Base-by-base conservation (phyloP, 139 green algal species). In the Edaphochlamys debaryana region DNA sequence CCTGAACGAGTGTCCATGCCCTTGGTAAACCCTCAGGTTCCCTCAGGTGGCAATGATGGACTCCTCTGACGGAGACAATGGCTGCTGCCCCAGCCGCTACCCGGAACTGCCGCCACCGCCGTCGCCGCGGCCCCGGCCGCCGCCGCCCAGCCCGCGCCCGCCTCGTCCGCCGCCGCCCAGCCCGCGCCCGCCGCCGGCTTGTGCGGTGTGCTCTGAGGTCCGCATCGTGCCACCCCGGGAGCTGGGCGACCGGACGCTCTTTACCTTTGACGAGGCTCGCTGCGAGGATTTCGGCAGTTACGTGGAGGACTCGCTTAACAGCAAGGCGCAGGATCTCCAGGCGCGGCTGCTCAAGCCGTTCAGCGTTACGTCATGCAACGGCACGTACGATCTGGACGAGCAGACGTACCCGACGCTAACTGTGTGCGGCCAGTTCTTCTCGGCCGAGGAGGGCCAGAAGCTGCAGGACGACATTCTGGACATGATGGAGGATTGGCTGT, bases 41-140 rank as follows among this genome's bases (percentile, higher is more conserved):
- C 71, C 71, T 13, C 30, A 36, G 50, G 71, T 67, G 32, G 23
- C 71, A 0, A 11, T 79, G 48, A 25, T 79, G 11, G 71, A 79
- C 71, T 19, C 3, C n/a, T 66, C 42, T 7, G 69, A 54, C 32
- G 69, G 48, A 9, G 30, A n/a, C 27, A 71, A 38, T 22, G 66
- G 66, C 66, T 78, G 69, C 69, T 78, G 69, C 69, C 69, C 69
- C n/a, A 32, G 23, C n/a, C 45, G 69, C 27, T 78, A 48, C 42
- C 69, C 69, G 3, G 69, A 64, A 23, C 23, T 63, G 56, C 56
- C 56, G 19, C 56, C 56, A 25, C 56, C 56, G 20, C 25, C 56
- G 25, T 25, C 38, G 29, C 68, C 68, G 6, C n/a, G n/a, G n/a
- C 68, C 67, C 8, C 38, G 22, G 38, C 67, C 67, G 2, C 40